phyloP scores from a whole-genome alignment of 192 early-diverging fungal genomes.

The Thoreauomyces humboldtii region DNA sequence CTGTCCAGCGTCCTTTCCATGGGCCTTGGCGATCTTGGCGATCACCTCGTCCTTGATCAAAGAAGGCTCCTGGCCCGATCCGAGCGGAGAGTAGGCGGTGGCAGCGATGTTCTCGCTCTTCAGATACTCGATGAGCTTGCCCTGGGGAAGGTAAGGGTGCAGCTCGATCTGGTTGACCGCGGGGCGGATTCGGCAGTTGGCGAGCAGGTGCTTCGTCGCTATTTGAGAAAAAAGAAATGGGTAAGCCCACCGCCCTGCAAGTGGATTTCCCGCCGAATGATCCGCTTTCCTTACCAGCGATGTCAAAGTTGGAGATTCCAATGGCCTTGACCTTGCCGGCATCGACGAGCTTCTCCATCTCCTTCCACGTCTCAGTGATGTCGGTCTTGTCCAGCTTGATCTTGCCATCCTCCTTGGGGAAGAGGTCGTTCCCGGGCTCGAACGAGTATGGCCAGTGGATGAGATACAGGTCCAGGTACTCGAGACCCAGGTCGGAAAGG shows the following conservation, averaged over 20 bases:
- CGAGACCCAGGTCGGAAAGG: slow-evolving; percentile 63
- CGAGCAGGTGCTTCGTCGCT: slow-evolving; percentile 67
- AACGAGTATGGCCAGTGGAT: slow-evolving; percentile 83
- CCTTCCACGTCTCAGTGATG: slow-evolving; percentile 74
- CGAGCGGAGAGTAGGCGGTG: slow-evolving; percentile 84
- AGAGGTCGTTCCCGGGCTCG: slow-evolving; percentile 5
- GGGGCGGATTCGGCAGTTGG: slow-evolving; percentile 65
- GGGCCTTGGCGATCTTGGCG: slow-evolving; percentile 65
- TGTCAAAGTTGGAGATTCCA: slow-evolving; percentile 80
- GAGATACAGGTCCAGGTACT: slow-evolving; percentile 81
- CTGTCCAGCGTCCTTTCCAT: slow-evolving; percentile 66
- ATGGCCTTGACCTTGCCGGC: slow-evolving; percentile 72
- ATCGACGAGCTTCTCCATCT: slow-evolving; percentile 75
- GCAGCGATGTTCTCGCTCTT: slow-evolving; percentile 65
- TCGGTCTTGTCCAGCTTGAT: slow-evolving; percentile 47
- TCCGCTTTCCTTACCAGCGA: too few relatives aligned
- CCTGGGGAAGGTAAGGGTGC: slow-evolving; percentile 72
- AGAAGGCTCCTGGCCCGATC: slow-evolving; percentile 32
- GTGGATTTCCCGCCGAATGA: too few relatives aligned
- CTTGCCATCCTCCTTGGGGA: slow-evolving; percentile 28
- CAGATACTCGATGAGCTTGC: slow-evolving; percentile 73
- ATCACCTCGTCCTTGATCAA: slow-evolving; percentile 36
- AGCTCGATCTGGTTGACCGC: slow-evolving; percentile 86
- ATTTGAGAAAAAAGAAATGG: too few relatives aligned
- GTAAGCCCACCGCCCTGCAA: too few relatives aligned